Evolutionary conservation across 129 eudicot genomes (phyloP), one percentile per base, ranked within the genome.

Genomic region (Tanacetum coccineum): DNA sequence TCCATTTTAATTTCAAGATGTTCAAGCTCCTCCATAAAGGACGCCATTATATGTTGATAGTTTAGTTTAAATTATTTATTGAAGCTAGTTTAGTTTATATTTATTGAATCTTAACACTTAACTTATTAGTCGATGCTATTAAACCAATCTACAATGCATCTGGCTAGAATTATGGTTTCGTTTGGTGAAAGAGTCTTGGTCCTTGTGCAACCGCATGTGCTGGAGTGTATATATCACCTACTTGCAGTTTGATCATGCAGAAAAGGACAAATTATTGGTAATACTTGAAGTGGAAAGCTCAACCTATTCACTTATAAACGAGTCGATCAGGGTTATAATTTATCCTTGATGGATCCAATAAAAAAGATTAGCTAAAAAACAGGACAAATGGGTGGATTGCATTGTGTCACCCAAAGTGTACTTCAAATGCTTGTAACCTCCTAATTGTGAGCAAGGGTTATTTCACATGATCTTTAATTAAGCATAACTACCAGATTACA

Each of bases 191-290:
- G 73, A 13, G 84, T 42, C 76, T 88, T 88, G 13, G 89, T 17
- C 87, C 82, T 88, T 93, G 98, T n/a, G 91, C 96, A 69, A 93
- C 75, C 8, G 96, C 98, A 77, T 88, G 96, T 61, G 85, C 95
- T 54, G 98, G 96, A 58, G 96, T 92, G 80, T 92, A 92, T 62
- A 88, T 67, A 39, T 78, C 62, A 21, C 98, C 98, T 30, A 71
- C 96, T 88, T 82, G 81, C 84, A 91, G 83, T 72, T 96, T 92
- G 76, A 46, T 15, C 59, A 70, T 3, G 40, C 71, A 74, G 4
- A 66, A 66, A 42, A 20, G 63, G 13, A 76, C 75, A 76, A 13
- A 70, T 15, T 9, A 57, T 17, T 62, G 6, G 47, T 5, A 59
- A 32, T 30, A 13, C 7, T 30, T 14, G 46, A 59, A 10, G 13